Evolutionary conservation across 2,329 filamentous ascomycete genomes (phyloP).

Genomic region (Aspergillus sp.): DNA sequence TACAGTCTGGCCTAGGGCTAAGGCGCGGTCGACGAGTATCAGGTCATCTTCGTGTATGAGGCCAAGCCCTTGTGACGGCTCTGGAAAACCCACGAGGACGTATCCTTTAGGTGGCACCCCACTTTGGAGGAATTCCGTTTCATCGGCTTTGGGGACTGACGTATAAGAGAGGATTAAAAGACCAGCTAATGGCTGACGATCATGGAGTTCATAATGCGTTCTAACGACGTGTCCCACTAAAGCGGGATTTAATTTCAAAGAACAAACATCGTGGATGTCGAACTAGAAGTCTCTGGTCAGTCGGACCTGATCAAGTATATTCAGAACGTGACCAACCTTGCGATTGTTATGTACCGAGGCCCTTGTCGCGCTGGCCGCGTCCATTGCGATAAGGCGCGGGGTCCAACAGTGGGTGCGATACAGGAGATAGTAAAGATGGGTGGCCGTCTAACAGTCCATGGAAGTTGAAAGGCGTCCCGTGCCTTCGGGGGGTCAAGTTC

Average conservation of each 20-base stretch:
- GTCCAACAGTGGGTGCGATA: not conserved
- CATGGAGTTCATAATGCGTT: slow-evolving; percentile 14
- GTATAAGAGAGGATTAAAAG: slow-evolving; percentile 27
- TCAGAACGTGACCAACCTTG: slow-evolving; percentile 8
- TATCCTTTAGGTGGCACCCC: slow-evolving; percentile 48
- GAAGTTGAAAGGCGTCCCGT: too few relatives aligned
- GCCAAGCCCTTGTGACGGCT: slow-evolving; percentile 40
- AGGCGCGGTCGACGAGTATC: slow-evolving; percentile 51
- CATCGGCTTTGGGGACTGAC: slow-evolving; percentile 25
- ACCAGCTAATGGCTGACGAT: slow-evolving; percentile 29
- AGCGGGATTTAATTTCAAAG: slow-evolving; percentile 17
- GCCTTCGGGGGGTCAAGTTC: too few relatives aligned
- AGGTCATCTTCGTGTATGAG: slow-evolving; percentile 45
- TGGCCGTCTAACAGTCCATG: too few relatives aligned
- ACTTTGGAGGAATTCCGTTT: slow-evolving; percentile 22
- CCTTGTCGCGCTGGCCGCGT: not conserved
- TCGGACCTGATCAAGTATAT: not conserved
- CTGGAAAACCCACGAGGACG: slow-evolving; percentile 46
- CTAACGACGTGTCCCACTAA: slow-evolving; percentile 15
- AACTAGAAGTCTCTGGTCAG: slow-evolving; percentile 11
- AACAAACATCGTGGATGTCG: slow-evolving; percentile 18
- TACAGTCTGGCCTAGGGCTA: slow-evolving; percentile 56
- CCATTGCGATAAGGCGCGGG: not conserved
- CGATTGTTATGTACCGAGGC: not conserved
- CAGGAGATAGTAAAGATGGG: not conserved